A percentile compares a stretch with the other conserved stretches of the same genome.
Evolutionary conservation across 1,284 basidiomycete species (phyloP).

Genomic region (Moesziomyces antarcticus): DNA sequence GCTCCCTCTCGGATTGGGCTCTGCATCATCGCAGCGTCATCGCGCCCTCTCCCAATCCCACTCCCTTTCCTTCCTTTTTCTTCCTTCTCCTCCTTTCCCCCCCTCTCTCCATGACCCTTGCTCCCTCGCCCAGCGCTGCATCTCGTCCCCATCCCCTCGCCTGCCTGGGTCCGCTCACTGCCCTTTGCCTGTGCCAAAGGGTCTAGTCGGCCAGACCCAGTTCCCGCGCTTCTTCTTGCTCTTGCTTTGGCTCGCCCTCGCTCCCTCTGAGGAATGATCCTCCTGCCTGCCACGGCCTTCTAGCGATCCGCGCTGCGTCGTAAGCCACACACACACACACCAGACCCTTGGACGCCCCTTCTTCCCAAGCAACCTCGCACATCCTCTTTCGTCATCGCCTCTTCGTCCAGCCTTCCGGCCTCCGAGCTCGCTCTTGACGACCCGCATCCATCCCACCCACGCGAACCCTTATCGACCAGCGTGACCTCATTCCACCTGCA

Average conservation of each 20-base stretch:
- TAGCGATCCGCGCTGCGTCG: too few species aligned
- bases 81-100: neutral
- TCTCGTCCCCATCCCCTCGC: slow-evolving; percentile 5
- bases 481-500: too few species aligned
- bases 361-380: neutral
- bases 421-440: slow-evolving; percentile 5
- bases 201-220: slow-evolving; percentile 9
- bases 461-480: slow-evolving; percentile 1
- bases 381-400: slow-evolving; percentile 36
- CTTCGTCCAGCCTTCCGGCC: slow-evolving; percentile 14
- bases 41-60: neutral
- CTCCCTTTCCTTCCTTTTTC: neutral
- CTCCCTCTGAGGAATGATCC: slow-evolving; percentile 2
- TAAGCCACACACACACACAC: slow-evolving; percentile 24
- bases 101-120: neutral
- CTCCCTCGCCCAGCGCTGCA: neutral
- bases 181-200: slow-evolving; percentile 9
- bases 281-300: slow-evolving; percentile 2
- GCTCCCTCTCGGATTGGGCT: neutral
- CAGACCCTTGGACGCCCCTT: slow-evolving; percentile 22
- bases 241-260: slow-evolving; percentile 1
- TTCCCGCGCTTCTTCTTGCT: neutral
- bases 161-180: slow-evolving; percentile 15
- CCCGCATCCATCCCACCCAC: neutral
- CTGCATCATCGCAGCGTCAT: slow-evolving; percentile 34